These are phyloP conservation scores for Gracilaria gracilis DNA, from an alignment of 23 red algal genomes.

Conservation along the genomic window DNA sequence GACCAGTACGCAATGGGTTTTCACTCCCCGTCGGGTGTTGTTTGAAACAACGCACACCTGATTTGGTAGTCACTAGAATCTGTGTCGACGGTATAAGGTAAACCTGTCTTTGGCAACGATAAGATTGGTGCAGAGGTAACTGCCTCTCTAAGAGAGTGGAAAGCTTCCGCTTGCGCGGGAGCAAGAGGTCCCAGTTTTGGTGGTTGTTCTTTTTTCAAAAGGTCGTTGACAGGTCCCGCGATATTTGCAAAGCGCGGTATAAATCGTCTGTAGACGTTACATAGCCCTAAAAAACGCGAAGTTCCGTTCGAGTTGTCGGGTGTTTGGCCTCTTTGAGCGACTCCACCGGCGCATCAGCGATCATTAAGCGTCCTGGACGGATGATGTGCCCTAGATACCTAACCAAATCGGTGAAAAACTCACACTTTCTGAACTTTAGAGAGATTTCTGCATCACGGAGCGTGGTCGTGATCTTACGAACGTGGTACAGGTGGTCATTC, in stretches of 20 bases:
- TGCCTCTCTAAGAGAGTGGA: constrained; percentile 22
- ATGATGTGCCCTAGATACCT: background rate
- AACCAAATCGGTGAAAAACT: background rate
- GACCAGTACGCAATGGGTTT: constrained; percentile 19
- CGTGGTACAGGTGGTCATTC: background rate
- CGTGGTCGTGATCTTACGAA: background rate
- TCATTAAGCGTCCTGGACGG: background rate
- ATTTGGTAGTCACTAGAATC: constrained; percentile 40
- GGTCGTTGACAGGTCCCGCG: constrained; percentile 10
- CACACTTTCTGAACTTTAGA: background rate
- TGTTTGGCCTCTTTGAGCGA: background rate
- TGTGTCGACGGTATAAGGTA: background rate
- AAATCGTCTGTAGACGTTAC: constrained; percentile 9
- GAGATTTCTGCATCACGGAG: background rate
- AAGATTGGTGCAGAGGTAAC: constrained; percentile 9
- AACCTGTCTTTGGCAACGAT: constrained; percentile 2
- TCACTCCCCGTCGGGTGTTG: constrained; percentile 1
- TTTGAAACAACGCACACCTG: no score
- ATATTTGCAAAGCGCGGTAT: background rate
- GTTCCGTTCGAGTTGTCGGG: background rate
- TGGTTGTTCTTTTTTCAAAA: background rate
- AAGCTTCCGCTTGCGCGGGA: constrained; percentile 21
- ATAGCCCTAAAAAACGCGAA: background rate
- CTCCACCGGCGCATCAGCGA: background rate
- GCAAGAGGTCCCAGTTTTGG: constrained; percentile 10